Evolutionary conservation across 352 stramenopile species (phyloP).

Genomic region (Globisporangium lucens): DNA sequence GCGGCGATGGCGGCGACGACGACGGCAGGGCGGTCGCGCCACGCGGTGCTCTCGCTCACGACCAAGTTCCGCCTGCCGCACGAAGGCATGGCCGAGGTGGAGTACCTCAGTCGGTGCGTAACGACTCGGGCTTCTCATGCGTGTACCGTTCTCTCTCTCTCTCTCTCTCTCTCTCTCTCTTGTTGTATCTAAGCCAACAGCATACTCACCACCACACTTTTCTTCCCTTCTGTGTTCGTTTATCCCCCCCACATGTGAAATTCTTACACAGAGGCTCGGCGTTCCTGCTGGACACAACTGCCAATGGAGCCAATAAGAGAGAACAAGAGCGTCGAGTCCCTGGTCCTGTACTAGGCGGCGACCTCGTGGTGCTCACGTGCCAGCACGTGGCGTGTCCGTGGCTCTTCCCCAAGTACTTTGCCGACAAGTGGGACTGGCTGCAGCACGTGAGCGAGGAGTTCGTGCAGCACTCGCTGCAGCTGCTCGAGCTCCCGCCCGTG

Average conservation of each 20-base stretch:
- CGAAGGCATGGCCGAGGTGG: slow-evolving; percentile 67
- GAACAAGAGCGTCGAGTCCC: neutral
- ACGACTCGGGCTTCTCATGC: neutral
- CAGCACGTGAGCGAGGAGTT: slow-evolving; percentile 78
- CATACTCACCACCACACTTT: neutral
- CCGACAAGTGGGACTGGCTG: slow-evolving; percentile 78
- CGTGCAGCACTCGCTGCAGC: slow-evolving; percentile 63
- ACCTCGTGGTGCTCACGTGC: slow-evolving; percentile 57
- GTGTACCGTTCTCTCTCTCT: neutral
- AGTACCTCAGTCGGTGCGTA: slow-evolving; percentile 70
- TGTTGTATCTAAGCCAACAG: no score
- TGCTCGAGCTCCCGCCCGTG: slow-evolving; percentile 34
- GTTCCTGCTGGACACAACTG: slow-evolving; percentile 37
- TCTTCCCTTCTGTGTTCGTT: neutral
- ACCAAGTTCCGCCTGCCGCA: slow-evolving; percentile 78
- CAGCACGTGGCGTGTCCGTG: slow-evolving; percentile 82
- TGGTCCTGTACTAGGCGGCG: neutral
- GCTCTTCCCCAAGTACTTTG: slow-evolving; percentile 75
- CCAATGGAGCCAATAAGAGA: neutral
- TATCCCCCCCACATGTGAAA: neutral
- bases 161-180: neutral
- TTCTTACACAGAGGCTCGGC: slow-evolving; percentile 50
- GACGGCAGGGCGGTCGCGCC: slow-evolving; percentile 17
- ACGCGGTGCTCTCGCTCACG: slow-evolving; percentile 67
- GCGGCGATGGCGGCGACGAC: neutral